Percentiles rank a stretch among this genome's conserved stretches.
phyloP scores from a whole-genome alignment of 352 stramenopile species.

The Pythium monospermum region DNA sequence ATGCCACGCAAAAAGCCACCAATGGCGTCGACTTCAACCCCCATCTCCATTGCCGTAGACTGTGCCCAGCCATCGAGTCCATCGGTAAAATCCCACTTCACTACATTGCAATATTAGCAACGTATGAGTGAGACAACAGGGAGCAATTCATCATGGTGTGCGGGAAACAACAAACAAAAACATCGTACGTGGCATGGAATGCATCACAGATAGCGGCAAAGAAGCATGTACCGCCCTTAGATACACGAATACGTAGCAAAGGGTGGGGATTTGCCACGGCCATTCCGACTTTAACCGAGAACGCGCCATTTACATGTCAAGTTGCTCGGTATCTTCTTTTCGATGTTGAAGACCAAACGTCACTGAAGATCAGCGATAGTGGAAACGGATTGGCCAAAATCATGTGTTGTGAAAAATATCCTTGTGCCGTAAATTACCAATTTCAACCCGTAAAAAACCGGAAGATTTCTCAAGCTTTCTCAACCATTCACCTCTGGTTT shows the following conservation, averaged over 20 bases:
- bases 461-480: conserved; percentile 16
- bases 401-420: background rate
- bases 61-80: conserved; percentile 54
- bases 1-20: conserved; percentile 39
- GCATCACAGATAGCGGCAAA: conserved; percentile 24
- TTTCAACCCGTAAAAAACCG: conserved; percentile 9
- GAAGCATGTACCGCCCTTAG: background rate
- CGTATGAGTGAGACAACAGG: no score
- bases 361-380: background rate
- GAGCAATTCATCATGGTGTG: no score
- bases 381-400: conserved; percentile 10
- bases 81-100: conserved; percentile 59
- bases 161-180: no score
- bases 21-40: conserved; percentile 47
- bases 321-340: no score
- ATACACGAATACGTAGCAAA: no score
- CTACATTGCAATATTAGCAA: no score
- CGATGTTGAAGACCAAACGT: no score
- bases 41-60: conserved; percentile 61
- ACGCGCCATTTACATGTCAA: no score
- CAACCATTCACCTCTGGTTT: conserved; percentile 22
- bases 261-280: no score
- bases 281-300: no score
- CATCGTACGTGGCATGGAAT: conserved; percentile 35
- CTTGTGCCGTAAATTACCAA: conserved; percentile 10